Base-by-base conservation (phyloP, 345 rosid genomes). In the Sonneratia caseolaris region DNA sequence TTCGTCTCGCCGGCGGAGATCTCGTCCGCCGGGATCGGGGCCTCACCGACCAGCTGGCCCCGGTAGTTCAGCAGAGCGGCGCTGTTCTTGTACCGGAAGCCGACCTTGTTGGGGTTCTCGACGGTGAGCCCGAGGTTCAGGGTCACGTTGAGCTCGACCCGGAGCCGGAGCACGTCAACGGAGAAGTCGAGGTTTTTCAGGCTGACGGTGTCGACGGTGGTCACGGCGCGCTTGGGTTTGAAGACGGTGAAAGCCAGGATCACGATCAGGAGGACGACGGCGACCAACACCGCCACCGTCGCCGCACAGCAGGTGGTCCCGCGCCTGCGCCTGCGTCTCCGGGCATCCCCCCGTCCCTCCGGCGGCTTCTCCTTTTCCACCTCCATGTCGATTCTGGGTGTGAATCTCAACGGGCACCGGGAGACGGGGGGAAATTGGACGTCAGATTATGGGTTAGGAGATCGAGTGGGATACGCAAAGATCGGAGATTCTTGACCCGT, bases 91-190 rank as follows among this genome's bases (percentile, higher is more conserved):
- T 84, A 89, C 77, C 82, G 84, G 76, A 90, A 74, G 0, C 92
- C 86, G 37, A 88, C 91, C 72, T 83, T 85, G 79, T 92, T 95
- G 0, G 90, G 92, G 79, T 95, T 95, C 22, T 73, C 80, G 48
- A 95, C 37, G 51, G 92, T 70, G 77, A 90, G 7, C 68, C 78
- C 84, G 18, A 83, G 78, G 81, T 72, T 81, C 13, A 95, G 77
- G 11, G 83, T 84, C 24, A 86, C 27, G 80, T 92, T 95, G 7
- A 95, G 62, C 48, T 72, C 0, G 38, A 79, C 84, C 19, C 48
- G 70, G 32, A 86, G 3, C 1, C 72, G 69, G 19, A 74, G 37
- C 0, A 27, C 0, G 81, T 83, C 84, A 3, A 89, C 3, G 49
- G 84, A 72, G 53, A 81, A 40, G 32, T 10, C 38, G 42, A 90